Percentiles rank a stretch among this genome's conserved stretches.
These are phyloP conservation scores for Malus hybrid DNA, from an alignment of 331 rosid genomes.

Conservation along the genomic window DNA sequence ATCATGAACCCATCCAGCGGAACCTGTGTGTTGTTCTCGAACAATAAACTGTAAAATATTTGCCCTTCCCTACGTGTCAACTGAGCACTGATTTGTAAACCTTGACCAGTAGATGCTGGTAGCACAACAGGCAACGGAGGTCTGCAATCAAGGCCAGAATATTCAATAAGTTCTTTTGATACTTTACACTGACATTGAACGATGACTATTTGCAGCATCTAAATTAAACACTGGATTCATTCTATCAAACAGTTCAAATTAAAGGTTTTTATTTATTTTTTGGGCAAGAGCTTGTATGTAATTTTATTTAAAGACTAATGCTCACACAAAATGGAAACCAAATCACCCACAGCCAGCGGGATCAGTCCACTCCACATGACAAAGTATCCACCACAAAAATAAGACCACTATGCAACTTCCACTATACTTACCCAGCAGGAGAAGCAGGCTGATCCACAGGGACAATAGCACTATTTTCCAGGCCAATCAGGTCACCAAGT, in stretches of 20 bases:
- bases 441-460: slow-evolving; percentile 74
- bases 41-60: slow-evolving; percentile 70
- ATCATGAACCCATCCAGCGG: slow-evolving; percentile 97
- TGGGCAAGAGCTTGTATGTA: not conserved
- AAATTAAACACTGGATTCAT: not conserved
- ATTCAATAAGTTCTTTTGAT: slow-evolving; percentile 10
- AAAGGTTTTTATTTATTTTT: not conserved
- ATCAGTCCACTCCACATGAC: not conserved
- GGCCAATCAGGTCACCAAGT: slow-evolving; percentile 93
- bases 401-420: not conserved
- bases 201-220: not conserved
- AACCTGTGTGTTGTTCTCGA: slow-evolving; percentile 77
- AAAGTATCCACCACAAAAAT: not conserved
- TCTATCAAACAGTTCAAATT: not conserved
- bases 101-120: slow-evolving; percentile 82
- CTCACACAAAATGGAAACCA: not conserved
- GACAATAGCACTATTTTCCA: slow-evolving; percentile 74
- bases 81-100: slow-evolving; percentile 97
- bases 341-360: not conserved
- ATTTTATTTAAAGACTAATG: too few species aligned
- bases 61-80: slow-evolving; percentile 70
- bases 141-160: slow-evolving; percentile 38
- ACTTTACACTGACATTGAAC: not conserved
- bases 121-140: slow-evolving; percentile 80
- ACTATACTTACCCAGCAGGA: slow-evolving; percentile 68